These are phyloP conservation scores for Skeletonema costatum DNA, from an alignment of 108 stramenopile species.

Conservation along the genomic window DNA sequence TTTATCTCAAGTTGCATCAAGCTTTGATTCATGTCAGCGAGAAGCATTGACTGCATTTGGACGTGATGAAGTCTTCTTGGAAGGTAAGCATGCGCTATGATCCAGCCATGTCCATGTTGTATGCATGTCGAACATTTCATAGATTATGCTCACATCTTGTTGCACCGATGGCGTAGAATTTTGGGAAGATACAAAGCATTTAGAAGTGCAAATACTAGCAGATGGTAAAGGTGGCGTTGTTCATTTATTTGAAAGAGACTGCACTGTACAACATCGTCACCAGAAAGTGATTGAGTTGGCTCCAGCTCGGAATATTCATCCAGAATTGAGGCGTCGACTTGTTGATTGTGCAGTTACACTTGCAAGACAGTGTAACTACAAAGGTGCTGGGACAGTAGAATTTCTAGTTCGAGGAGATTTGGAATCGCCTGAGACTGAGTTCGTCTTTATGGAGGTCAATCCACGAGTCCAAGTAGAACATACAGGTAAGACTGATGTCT, in stretches of 20 bases:
- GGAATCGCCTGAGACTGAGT: conserved; percentile 48
- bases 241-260: conserved; percentile 95
- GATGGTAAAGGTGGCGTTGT: conserved; percentile 70
- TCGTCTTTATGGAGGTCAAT: conserved; percentile 93
- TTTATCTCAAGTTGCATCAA: conserved; percentile 57
- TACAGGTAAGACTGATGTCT: conserved; percentile 43
- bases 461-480: conserved; percentile 90
- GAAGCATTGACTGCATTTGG: conserved; percentile 83
- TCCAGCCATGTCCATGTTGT: too few species aligned
- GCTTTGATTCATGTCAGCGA: conserved; percentile 67
- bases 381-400: conserved; percentile 90
- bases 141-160: too few species aligned
- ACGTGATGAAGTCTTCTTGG: conserved; percentile 81
- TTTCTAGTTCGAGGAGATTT: conserved; percentile 78
- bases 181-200: conserved; percentile 88
- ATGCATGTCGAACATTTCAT: too few species aligned
- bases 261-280: conserved; percentile 96
- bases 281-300: conserved; percentile 98
- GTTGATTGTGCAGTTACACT: conserved; percentile 77
- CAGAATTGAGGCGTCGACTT: conserved; percentile 54
- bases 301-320: conserved; percentile 57
- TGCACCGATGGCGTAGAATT: conserved; percentile 44
- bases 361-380: conserved; percentile 75
- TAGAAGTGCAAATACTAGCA: conserved; percentile 95
- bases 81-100: conserved; percentile 11